A percentile compares a stretch with the other conserved stretches of the same genome.
Conservation (phyloP, 140 eudicot genomes). For the Artemisia princeps region DNA sequence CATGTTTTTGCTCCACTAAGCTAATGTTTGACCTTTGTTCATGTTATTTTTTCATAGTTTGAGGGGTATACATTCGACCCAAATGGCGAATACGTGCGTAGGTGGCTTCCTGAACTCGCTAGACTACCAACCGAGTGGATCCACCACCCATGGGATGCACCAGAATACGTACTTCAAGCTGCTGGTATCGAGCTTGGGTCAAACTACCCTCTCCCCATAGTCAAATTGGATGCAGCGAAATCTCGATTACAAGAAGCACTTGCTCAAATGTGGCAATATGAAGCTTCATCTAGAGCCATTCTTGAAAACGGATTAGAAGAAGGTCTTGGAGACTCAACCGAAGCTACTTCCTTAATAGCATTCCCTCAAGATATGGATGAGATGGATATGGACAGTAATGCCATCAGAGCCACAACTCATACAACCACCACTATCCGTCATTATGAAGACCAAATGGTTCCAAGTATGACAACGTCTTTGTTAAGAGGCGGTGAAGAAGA, state of each 20-base stretch:
- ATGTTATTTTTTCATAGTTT: constrained; percentile 35
- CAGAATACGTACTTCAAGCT: constrained; percentile 85
- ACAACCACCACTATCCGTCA: constrained; percentile 36
- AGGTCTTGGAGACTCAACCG: constrained; percentile 87
- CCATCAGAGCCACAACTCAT: constrained; percentile 34
- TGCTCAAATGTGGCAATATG: constrained; percentile 79
- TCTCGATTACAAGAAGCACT: constrained; percentile 70
- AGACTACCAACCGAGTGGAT: constrained; percentile 98
- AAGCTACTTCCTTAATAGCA: constrained; percentile 49
- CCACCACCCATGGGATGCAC: constrained; percentile 99
- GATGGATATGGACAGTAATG: constrained; percentile 64
- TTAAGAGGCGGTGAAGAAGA: constrained; percentile 42
- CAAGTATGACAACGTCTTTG: constrained; percentile 62
- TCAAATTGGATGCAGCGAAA: constrained; percentile 68
- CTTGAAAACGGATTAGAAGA: constrained; percentile 82
- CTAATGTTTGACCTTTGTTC: background rate
- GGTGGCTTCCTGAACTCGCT: constrained; percentile 96
- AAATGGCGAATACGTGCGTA: constrained; percentile 83
- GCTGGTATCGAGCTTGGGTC: constrained; percentile 94
- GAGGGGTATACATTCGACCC: constrained; percentile 96
- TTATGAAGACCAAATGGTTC: constrained; percentile 94
- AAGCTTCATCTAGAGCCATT: constrained; percentile 71
- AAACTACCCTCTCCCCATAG: constrained; percentile 84
- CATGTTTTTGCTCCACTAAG: no score
- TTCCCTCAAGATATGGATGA: constrained; percentile 64